Percentiles rank a stretch among this genome's conserved stretches.
Conservation (phyloP, 352 stramenopile species). For the Phytophthora boehmeriae region DNA sequence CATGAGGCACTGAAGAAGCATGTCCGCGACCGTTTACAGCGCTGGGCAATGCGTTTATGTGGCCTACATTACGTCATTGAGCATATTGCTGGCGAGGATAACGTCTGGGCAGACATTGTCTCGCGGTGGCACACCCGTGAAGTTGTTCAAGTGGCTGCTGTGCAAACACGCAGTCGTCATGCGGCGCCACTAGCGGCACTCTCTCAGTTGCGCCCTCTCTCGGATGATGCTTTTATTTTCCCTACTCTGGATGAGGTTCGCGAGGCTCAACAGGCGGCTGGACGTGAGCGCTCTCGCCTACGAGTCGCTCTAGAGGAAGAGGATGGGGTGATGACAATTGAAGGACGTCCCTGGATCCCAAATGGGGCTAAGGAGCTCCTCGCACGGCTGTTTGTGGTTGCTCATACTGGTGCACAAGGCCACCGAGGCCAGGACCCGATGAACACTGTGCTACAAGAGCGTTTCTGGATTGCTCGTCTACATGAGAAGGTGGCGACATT, state of each 20-base stretch:
- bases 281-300: background rate
- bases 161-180: conserved; percentile 1
- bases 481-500: conserved; percentile 1
- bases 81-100: conserved; percentile 11
- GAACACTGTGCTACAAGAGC: background rate
- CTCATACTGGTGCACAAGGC: conserved; percentile 13
- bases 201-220: background rate
- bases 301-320: conserved; percentile 10
- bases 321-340: background rate
- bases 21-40: conserved; percentile 8
- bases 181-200: background rate
- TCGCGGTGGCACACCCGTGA: conserved; percentile 7
- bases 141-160: background rate
- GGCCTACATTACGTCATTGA: conserved; percentile 24
- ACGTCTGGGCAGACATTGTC: conserved; percentile 13
- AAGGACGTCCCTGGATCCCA: conserved; percentile 2
- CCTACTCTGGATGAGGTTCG: conserved; percentile 3
- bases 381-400: conserved; percentile 9
- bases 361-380: conserved; percentile 9
- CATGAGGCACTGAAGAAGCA: conserved; percentile 15
- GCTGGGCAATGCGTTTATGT: conserved; percentile 16
- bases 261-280: background rate
- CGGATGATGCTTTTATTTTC: conserved; percentile 5
- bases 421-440: conserved; percentile 13
- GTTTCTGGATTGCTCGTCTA: conserved; percentile 4